A percentile compares a stretch with the other conserved stretches of the same genome.
Evolutionary conservation across 805 yeast species (phyloP).

Genomic region (Metschnikowia sp.): DNA sequence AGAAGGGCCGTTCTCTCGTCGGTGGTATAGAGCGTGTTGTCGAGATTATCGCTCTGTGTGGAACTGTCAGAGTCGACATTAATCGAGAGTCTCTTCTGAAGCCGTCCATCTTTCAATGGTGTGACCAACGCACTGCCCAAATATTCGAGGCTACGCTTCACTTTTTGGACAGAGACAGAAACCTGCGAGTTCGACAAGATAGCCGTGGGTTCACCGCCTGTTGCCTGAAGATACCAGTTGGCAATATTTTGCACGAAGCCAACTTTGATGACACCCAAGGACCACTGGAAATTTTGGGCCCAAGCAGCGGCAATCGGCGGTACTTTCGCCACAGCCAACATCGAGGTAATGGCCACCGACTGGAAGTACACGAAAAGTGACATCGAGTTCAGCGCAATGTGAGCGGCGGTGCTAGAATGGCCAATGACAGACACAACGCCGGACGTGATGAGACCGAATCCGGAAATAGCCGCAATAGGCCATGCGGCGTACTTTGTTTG

Average conservation of each 20-base stretch:
- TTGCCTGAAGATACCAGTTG: conserved; percentile 92
- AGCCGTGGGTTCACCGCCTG: conserved; percentile 86
- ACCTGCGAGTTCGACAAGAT: conserved; percentile 62
- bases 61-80: conserved; percentile 45
- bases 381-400: conserved; percentile 93
- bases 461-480: conserved; percentile 93
- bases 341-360: conserved; percentile 82
- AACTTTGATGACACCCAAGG: conserved; percentile 82
- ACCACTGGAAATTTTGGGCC: conserved; percentile 97
- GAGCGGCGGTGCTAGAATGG: conserved; percentile 90
- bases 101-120: not conserved
- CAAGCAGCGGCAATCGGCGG: conserved; percentile 98
- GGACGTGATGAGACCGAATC: conserved; percentile 81
- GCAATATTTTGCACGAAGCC: conserved; percentile 78
- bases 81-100: conserved; percentile 30
- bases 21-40: conserved; percentile 56
- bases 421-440: conserved; percentile 86
- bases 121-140: conserved; percentile 6
- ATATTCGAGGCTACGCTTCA: conserved; percentile 24
- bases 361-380: conserved; percentile 93
- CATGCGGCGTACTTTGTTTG: conserved; percentile 79
- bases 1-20: conserved; percentile 61
- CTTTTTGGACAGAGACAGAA: conserved; percentile 76
- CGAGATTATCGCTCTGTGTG: conserved; percentile 40
- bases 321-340: conserved; percentile 89